phyloP scores from a whole-genome alignment of 129 eudicot genomes.

The Oenanthe sinensis region DNA sequence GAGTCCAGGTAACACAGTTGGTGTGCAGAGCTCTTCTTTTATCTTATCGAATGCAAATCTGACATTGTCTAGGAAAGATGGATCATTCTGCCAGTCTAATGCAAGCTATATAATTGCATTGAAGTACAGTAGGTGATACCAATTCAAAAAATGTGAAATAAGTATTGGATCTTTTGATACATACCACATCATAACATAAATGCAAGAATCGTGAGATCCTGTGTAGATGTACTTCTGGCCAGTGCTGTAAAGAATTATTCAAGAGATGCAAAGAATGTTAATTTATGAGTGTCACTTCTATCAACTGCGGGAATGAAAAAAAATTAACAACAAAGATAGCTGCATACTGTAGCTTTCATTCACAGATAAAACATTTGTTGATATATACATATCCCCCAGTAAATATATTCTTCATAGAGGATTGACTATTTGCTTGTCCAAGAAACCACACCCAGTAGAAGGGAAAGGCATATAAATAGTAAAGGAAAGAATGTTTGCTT shows the following conservation, averaged over 20 bases:
- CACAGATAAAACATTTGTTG: not conserved
- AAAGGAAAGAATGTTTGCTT: not conserved
- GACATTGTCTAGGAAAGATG: not conserved
- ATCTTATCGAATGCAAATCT: not conserved
- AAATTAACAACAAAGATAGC: not conserved
- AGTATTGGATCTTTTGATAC: constrained; percentile 3
- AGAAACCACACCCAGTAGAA: not conserved
- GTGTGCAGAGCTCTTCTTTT: not conserved
- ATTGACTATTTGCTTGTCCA: not conserved
- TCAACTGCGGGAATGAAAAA: not conserved
- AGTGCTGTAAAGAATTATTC: constrained; percentile 44
- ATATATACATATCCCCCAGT: not conserved
- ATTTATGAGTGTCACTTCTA: not conserved
- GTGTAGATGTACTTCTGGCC: constrained; percentile 98
- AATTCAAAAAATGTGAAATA: not conserved
- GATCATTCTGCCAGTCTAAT: not conserved
- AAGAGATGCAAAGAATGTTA: not conserved
- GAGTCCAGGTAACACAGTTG: not conserved
- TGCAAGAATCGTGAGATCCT: constrained; percentile 79
- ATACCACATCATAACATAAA: constrained; percentile 86
- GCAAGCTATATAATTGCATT: not conserved
- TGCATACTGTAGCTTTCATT: not conserved
- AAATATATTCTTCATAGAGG: not conserved
- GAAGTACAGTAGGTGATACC: not conserved
- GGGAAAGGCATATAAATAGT: not conserved